Conservation (phyloP, 495 filamentous ascomycete genomes). For the Filosporella fistucella region DNA sequence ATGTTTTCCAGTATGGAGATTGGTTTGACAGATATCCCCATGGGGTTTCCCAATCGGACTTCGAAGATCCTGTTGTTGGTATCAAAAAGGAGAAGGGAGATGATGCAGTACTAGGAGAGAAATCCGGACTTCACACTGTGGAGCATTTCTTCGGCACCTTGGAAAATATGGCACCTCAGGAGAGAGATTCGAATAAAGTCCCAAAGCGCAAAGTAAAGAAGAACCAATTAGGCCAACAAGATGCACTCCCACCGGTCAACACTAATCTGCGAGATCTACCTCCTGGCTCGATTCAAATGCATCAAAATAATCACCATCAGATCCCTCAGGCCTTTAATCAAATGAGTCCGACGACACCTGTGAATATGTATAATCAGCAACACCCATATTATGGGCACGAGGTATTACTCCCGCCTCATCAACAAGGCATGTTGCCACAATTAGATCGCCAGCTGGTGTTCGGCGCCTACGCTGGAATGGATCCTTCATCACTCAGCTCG, state of each 20-base stretch:
- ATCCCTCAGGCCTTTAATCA: slow-evolving; percentile 17
- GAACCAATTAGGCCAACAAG: slow-evolving; percentile 1
- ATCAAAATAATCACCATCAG: slow-evolving; percentile 10
- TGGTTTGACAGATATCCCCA: slow-evolving; percentile 97
- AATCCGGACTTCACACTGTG: slow-evolving; percentile 84
- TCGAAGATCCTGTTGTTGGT: slow-evolving; percentile 68
- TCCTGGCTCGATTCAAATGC: slow-evolving; percentile 7
- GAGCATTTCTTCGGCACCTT: slow-evolving; percentile 92
- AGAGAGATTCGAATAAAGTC: slow-evolving; percentile 29
- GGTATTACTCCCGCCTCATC: slow-evolving; percentile 33
- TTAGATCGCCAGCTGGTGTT: slow-evolving; percentile 77
- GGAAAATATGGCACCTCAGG: slow-evolving; percentile 51
- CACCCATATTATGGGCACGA: slow-evolving; percentile 14
- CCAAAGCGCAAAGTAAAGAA: slow-evolving; percentile 20
- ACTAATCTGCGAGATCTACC: slow-evolving; percentile 17
- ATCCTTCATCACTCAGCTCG: slow-evolving; percentile 27
- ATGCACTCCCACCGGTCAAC: slow-evolving; percentile 12
- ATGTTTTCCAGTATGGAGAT: slow-evolving; percentile 94
- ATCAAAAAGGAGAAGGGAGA: slow-evolving; percentile 64
- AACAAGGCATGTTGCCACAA: slow-evolving; percentile 44
- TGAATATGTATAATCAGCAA: slow-evolving; percentile 18
- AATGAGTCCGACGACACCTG: slow-evolving; percentile 21
- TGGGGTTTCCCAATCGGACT: slow-evolving; percentile 79
- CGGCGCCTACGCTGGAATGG: slow-evolving; percentile 65
- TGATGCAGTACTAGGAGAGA: slow-evolving; percentile 78